Base-by-base conservation (phyloP, 768 basidiomycete genomes). In the Termitomyces sp. region DNA sequence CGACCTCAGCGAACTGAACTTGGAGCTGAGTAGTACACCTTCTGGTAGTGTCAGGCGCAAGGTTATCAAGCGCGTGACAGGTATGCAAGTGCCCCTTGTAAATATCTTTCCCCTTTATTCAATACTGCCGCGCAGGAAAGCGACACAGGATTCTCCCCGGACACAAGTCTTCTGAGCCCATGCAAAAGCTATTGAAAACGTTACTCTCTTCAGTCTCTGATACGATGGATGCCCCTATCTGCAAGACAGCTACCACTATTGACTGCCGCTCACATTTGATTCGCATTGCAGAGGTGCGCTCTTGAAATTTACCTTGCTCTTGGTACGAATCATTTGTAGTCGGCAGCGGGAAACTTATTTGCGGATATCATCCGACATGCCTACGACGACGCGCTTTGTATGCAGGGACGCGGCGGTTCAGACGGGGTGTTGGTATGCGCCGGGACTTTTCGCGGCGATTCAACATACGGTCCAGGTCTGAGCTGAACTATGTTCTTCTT, bases 401-500 rank as follows among this genome's bases (percentile, higher is more conserved):
- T 84, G 64, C 77, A 82, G 63, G 83, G 76, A 22, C 76, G 75
- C 52, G 82, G 79, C 12, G 90, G 84, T 2, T 83, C 90, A 0
- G 91, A 95, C 66, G 90, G 85, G 0, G 90, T 90, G 10, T 77
- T 96, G 54, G 82, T 94, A 28, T 88, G 85, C 63, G 88, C 87
- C 24, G 94, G 94, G 8, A 92, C 91, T 1, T 72, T 94, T 45
- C 83, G 94, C 49, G 93, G 94, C 5, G 94, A 96, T 67, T 87
- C 88, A 1, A 74, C 81, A 2, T 95, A 95, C 71, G 88, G 90
- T 0, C 85, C 92, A 60, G 93, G 91, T 88, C 63, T n/a, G 39
- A 20, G 18, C 39, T 41, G 34, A 26, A 5, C 2, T 46, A 69
- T 54, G 13, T 37, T 22, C 34, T 20, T 7, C n/a, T 16, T 34